Conservation (phyloP, 305 asterid species). For the Coffea humblotiana region DNA sequence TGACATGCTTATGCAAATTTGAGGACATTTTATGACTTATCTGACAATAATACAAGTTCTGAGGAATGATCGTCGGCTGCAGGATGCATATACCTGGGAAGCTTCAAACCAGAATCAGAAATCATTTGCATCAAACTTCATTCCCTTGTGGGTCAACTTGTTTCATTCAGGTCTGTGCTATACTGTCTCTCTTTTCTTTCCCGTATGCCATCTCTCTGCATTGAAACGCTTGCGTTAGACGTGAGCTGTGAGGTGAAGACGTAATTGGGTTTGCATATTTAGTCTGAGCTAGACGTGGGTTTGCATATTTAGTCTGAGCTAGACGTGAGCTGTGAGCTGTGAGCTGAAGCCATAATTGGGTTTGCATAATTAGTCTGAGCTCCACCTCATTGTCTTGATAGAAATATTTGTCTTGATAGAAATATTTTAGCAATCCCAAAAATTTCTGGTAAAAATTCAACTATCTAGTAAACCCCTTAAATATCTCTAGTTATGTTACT, state of each 20-base stretch:
- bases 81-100: conserved; percentile 47
- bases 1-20: neutral
- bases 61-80: neutral
- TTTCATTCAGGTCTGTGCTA: conserved; percentile 60
- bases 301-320: neutral
- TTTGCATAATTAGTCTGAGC: neutral
- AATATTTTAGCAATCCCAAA: neutral
- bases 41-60: neutral
- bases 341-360: neutral
- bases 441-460: neutral
- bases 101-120: conserved; percentile 57
- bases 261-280: neutral
- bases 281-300: neutral
- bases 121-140: conserved; percentile 72
- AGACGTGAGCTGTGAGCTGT: too few species aligned
- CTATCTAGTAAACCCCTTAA: neutral
- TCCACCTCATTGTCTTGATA: neutral
- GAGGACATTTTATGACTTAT: neutral
- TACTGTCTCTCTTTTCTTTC: neutral
- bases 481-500: neutral
- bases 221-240: neutral
- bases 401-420: neutral
- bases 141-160: conserved; percentile 69
- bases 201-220: neutral
- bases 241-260: neutral